Percentiles rank a stretch among this genome's conserved stretches.
Conservation (phyloP, 2,329 filamentous ascomycete species). For the Trichocomaceae sp. region DNA sequence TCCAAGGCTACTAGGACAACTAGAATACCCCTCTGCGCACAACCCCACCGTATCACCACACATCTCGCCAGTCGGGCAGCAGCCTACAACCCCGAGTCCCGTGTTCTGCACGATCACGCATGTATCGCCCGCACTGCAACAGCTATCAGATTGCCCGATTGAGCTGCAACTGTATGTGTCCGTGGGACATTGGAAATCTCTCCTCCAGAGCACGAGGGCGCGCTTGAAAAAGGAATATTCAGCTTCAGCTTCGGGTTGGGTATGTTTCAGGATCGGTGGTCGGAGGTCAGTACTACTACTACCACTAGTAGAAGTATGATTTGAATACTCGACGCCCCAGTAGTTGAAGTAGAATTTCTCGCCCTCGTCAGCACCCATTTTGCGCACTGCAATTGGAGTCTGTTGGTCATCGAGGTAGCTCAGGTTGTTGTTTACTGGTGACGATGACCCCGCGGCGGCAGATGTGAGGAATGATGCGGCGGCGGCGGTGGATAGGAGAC, state of each 20-base stretch:
- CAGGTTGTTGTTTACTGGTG: background rate
- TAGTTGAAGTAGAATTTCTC: conserved; percentile 45
- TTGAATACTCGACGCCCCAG: conserved; percentile 29
- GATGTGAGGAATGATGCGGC: background rate
- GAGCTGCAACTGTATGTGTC: conserved; percentile 49
- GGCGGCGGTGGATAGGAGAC: background rate
- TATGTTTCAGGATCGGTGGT: conserved; percentile 21
- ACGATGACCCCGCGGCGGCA: background rate
- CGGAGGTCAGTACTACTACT: conserved; percentile 8
- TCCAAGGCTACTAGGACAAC: conserved; percentile 49
- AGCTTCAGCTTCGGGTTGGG: conserved; percentile 3
- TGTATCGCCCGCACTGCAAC: conserved; percentile 48
- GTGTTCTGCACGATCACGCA: conserved; percentile 51
- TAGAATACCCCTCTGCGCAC: conserved; percentile 49
- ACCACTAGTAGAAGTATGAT: conserved; percentile 1
- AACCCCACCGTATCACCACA: conserved; percentile 48
- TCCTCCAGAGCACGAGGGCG: conserved; percentile 27
- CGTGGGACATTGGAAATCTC: conserved; percentile 53
- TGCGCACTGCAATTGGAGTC: conserved; percentile 27
- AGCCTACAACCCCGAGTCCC: conserved; percentile 53
- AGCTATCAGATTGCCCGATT: conserved; percentile 53
- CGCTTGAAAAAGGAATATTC: conserved; percentile 13
- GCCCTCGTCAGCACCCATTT: conserved; percentile 42
- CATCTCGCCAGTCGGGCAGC: conserved; percentile 49
- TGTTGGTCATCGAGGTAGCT: conserved; percentile 10